Conservation (phyloP, 2,329 filamentous ascomycete species). For the Ophiostoma triangulosporum region DNA sequence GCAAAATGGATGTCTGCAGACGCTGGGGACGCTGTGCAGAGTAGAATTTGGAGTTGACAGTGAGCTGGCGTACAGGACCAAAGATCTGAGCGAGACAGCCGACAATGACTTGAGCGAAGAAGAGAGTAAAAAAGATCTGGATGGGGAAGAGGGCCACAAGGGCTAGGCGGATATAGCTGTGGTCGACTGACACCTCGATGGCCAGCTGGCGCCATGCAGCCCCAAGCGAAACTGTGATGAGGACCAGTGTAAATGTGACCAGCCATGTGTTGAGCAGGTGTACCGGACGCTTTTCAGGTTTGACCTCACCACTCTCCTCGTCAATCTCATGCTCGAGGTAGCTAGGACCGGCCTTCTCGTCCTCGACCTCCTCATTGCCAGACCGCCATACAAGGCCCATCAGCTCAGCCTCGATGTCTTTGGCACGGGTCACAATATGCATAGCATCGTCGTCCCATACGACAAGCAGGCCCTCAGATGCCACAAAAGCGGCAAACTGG, state of each 20-base stretch:
- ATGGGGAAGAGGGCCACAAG: constrained; percentile 54
- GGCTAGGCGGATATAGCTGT: constrained; percentile 46
- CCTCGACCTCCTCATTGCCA: constrained; percentile 36
- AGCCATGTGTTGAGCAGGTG: constrained; percentile 58
- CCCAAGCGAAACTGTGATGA: constrained; percentile 54
- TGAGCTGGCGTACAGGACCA: constrained; percentile 61
- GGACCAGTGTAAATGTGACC: constrained; percentile 50
- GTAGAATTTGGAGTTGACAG: constrained; percentile 68
- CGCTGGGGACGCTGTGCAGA: constrained; percentile 57
- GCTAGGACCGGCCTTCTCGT: constrained; percentile 31
- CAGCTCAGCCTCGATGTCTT: constrained; percentile 59
- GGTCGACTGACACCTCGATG: constrained; percentile 53
- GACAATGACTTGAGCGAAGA: constrained; percentile 67
- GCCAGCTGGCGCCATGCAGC: constrained; percentile 57
- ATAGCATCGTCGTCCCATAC: constrained; percentile 75
- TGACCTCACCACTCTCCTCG: constrained; percentile 55
- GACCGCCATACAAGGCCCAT: constrained; percentile 66
- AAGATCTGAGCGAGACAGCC: constrained; percentile 64
- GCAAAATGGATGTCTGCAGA: constrained; percentile 42
- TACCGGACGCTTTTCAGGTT: constrained; percentile 50
- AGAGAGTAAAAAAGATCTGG: constrained; percentile 69
- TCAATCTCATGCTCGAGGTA: constrained; percentile 44
- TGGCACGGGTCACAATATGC: constrained; percentile 55
- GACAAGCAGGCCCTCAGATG: constrained; percentile 54
- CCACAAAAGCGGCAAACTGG: constrained; percentile 69